These are phyloP conservation scores for Salix arbutifolia DNA, from an alignment of 345 rosid genomes.

Conservation along the genomic window DNA sequence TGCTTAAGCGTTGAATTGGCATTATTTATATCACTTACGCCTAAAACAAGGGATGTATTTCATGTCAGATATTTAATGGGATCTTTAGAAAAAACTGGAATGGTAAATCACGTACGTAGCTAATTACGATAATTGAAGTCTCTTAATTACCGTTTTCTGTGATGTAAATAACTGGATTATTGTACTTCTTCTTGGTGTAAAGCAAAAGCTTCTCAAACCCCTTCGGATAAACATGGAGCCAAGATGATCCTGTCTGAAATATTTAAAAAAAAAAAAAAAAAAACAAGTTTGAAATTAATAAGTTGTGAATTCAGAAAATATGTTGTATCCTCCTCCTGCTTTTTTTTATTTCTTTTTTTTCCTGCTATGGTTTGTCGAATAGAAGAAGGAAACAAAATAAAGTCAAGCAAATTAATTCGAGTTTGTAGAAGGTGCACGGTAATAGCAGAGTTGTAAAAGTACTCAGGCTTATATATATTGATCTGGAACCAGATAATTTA, in stretches of 20 bases:
- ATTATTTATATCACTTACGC: conserved; percentile 32
- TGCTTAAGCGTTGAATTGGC: conserved; percentile 24
- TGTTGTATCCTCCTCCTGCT: too few relatives aligned
- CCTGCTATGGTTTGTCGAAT: too few relatives aligned
- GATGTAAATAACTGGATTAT: conserved; percentile 15
- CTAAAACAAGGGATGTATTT: conserved; percentile 10
- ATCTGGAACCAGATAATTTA: too few relatives aligned
- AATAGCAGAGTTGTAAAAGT: too few relatives aligned
- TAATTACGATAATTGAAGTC: not conserved
- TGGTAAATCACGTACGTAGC: not conserved
- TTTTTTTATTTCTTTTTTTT: too few relatives aligned
- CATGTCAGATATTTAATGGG: not conserved
- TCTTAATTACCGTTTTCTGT: conserved; percentile 13
- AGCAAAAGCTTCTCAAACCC: conserved; percentile 9
- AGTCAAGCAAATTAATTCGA: too few relatives aligned
- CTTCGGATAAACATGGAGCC: conserved; percentile 9
- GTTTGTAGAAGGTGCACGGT: too few relatives aligned
- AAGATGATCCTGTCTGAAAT: not conserved
- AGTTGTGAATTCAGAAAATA: not conserved
- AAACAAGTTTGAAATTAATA: too few relatives aligned
- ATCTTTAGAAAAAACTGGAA: not conserved
- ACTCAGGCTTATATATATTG: too few relatives aligned
- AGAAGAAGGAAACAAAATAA: too few relatives aligned
- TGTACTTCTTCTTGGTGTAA: conserved; percentile 7
- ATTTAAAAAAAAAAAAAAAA: not conserved